Evolutionary conservation across 805 yeast genomes (phyloP).

Genomic region (Wickerhamiella occidentalis): DNA sequence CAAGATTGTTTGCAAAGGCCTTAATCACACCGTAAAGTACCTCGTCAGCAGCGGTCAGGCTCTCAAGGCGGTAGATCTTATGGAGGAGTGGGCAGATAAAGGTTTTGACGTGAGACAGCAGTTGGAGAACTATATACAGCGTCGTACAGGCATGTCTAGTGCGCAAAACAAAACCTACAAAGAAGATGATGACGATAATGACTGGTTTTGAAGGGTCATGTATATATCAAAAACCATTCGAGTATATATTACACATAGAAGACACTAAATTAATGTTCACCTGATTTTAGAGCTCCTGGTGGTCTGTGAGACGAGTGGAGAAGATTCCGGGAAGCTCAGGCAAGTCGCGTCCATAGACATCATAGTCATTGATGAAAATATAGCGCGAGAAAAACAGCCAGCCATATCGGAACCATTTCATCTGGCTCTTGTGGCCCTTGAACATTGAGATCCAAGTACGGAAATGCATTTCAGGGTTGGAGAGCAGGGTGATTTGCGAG

Average conservation of each 20-base stretch:
- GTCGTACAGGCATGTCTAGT: constrained; percentile 13
- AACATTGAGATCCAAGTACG: constrained; percentile 54
- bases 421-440: constrained; percentile 72
- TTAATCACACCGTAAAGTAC: constrained; percentile 17
- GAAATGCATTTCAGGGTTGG: constrained; percentile 3
- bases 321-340: constrained; percentile 7
- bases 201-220: not conserved
- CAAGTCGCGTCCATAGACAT: not conserved
- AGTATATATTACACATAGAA: too few relatives aligned
- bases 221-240: not conserved
- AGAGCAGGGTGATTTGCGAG: constrained; percentile 18
- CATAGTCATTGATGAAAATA: constrained; percentile 54
- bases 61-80: constrained; percentile 17
- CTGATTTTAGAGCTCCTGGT: not conserved
- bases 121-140: constrained; percentile 15
- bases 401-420: constrained; percentile 89
- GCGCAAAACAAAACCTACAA: constrained; percentile 19
- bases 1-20: constrained; percentile 6
- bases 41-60: constrained; percentile 18
- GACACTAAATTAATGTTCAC: too few relatives aligned
- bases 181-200: constrained; percentile 23
- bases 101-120: constrained; percentile 18
- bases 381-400: constrained; percentile 75
- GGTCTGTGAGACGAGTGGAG: constrained; percentile 13
- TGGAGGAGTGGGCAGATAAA: constrained; percentile 16